Conservation (phyloP, 345 rosid genomes). For the Hirschfeldia incana region DNA sequence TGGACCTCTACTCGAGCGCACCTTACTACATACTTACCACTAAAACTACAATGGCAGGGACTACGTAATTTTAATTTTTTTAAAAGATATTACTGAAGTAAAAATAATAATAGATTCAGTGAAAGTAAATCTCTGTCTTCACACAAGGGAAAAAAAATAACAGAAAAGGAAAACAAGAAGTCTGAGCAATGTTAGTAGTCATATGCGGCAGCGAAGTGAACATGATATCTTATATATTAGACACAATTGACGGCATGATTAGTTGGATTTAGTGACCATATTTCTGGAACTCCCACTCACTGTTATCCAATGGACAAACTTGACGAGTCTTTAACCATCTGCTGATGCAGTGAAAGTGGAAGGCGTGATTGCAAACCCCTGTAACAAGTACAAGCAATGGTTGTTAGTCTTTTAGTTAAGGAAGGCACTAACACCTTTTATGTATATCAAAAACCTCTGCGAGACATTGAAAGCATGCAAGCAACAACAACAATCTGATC, state of each 20-base stretch:
- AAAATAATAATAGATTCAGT: conserved; percentile 6
- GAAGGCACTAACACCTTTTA: not conserved
- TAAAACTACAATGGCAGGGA: not conserved
- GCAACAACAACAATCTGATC: not conserved
- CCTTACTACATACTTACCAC: not conserved
- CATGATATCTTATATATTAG: conserved; percentile 10
- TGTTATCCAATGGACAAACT: conserved; percentile 97
- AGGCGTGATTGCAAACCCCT: conserved; percentile 98
- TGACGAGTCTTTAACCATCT: conserved; percentile 98
- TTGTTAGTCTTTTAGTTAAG: conserved; percentile 6
- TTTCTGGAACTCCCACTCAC: conserved; percentile 99
- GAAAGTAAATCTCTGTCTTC: conserved; percentile 12
- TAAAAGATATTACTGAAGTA: not conserved
- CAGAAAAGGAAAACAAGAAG: not conserved
- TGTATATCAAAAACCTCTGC: not conserved
- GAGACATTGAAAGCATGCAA: not conserved
- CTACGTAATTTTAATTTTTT: not conserved
- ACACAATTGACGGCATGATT: conserved; percentile 13
- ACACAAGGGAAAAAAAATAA: not conserved
- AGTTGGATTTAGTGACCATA: conserved; percentile 67
- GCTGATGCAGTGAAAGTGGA: conserved; percentile 99
- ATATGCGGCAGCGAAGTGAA: conserved; percentile 25
- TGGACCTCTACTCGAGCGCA: not conserved
- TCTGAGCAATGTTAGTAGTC: conserved; percentile 1
- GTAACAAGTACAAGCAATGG: not conserved